A percentile compares a stretch with the other conserved stretches of the same genome.
phyloP scores from a whole-genome alignment of 2,329 filamentous ascomycete species.

The Cytospora chrysosperma region DNA sequence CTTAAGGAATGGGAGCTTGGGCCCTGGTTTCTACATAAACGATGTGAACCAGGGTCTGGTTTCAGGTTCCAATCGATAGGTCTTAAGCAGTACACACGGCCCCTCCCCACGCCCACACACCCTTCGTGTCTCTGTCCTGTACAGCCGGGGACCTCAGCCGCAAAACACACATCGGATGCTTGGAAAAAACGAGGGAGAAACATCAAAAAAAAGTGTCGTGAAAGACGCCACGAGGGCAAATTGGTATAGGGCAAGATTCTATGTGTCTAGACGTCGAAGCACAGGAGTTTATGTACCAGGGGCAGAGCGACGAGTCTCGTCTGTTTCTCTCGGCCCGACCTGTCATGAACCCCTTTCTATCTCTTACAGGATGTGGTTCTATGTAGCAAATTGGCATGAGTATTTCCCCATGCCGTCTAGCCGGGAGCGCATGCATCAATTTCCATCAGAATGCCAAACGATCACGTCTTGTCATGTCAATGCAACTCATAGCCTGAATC shows the following conservation, averaged over 20 bases:
- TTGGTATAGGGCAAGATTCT: slow-evolving; percentile 17
- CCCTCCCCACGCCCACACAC: neutral
- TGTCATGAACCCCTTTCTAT: slow-evolving; percentile 1
- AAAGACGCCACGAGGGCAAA: slow-evolving; percentile 12
- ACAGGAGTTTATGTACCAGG: slow-evolving; percentile 15
- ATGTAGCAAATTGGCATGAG: slow-evolving; percentile 1
- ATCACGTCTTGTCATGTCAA: slow-evolving; percentile 21
- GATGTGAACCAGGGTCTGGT: neutral
- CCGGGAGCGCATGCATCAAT: slow-evolving; percentile 10
- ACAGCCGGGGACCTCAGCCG: neutral
- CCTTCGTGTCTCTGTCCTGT: neutral
- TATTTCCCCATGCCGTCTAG: slow-evolving; percentile 11
- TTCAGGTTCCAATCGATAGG: neutral
- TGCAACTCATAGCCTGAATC: slow-evolving; percentile 25
- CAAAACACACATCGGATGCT: neutral
- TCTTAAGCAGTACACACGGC: neutral
- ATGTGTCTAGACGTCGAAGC: slow-evolving; percentile 21
- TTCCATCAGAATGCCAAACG: slow-evolving; percentile 18
- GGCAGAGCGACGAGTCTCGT: neutral
- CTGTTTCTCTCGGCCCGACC: slow-evolving; percentile 14
- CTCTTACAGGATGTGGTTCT: neutral
- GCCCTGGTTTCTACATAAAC: neutral
- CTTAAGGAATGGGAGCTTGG: slow-evolving; percentile 5
- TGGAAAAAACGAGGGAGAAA: too few relatives aligned
- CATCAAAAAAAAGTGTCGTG: too few relatives aligned